These are phyloP conservation scores for Nitzschia sp. DNA, from an alignment of 108 stramenopile genomes.

Conservation along the genomic window DNA sequence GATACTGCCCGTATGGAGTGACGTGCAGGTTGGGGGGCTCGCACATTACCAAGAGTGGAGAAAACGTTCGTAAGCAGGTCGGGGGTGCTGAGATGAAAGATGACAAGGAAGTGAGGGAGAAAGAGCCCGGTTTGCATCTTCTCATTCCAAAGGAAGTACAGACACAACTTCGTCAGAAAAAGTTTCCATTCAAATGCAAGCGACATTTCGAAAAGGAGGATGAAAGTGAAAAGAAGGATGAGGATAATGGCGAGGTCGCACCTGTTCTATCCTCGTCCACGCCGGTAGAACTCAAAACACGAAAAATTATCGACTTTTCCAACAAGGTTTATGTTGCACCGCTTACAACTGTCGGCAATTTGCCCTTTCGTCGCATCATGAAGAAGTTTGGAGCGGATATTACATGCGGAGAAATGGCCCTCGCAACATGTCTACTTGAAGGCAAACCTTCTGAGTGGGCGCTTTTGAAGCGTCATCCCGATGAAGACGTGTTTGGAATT, in stretches of 20 bases:
- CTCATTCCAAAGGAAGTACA: constrained; percentile 58
- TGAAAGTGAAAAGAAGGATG: constrained; percentile 22
- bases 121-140: constrained; percentile 40
- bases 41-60: constrained; percentile 78
- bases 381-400: constrained; percentile 97
- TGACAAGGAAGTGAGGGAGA: not conserved
- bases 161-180: constrained; percentile 71
- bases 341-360: constrained; percentile 97
- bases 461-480: constrained; percentile 88
- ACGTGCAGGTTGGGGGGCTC: constrained; percentile 66
- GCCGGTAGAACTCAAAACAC: constrained; percentile 62
- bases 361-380: constrained; percentile 97
- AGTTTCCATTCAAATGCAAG: constrained; percentile 79
- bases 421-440: constrained; percentile 77
- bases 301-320: constrained; percentile 88
- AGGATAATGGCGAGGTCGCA: not conserved
- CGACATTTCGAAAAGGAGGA: constrained; percentile 58
- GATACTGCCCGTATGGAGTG: constrained; percentile 74
- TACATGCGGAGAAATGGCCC: constrained; percentile 99
- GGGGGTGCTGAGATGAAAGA: not conserved
- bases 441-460: constrained; percentile 95
- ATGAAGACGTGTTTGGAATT: constrained; percentile 96
- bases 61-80: constrained; percentile 49
- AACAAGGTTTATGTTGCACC: constrained; percentile 98
- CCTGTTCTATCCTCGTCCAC: constrained; percentile 16